A percentile compares a stretch with the other conserved stretches of the same genome.
Evolutionary conservation across 306 rosid species (phyloP).

Genomic region (Ormosia semicastrata): DNA sequence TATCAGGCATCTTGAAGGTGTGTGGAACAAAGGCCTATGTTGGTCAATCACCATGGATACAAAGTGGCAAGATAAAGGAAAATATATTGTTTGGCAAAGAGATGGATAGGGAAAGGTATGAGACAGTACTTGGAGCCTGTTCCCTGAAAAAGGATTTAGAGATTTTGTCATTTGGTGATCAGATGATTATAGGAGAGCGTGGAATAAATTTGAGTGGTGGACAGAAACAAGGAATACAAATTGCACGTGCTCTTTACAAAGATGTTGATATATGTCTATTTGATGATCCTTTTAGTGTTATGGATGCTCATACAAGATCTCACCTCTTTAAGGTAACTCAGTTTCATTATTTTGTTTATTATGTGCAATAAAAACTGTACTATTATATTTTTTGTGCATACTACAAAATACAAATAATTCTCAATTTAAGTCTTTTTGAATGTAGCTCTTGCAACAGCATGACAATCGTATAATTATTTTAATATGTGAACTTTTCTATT

Average conservation of each 20-base stretch:
- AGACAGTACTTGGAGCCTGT: constrained; percentile 79
- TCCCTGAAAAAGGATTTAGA: constrained; percentile 79
- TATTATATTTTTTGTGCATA: background rate
- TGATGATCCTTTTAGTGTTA: constrained; percentile 94
- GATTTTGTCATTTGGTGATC: constrained; percentile 77
- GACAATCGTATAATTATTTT: background rate
- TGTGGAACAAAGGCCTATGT: constrained; percentile 91
- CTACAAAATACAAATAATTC: background rate
- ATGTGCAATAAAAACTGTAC: background rate
- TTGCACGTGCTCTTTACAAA: constrained; percentile 82
- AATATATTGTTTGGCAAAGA: constrained; percentile 72
- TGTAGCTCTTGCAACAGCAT: background rate
- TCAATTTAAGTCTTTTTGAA: background rate
- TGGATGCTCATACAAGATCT: constrained; percentile 95
- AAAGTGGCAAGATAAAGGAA: constrained; percentile 81
- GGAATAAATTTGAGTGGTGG: constrained; percentile 98
- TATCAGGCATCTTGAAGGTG: constrained; percentile 60
- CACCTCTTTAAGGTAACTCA: constrained; percentile 74
- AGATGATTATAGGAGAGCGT: constrained; percentile 83
- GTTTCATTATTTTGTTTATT: background rate
- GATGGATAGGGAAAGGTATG: constrained; percentile 77
- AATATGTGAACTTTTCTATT: background rate
- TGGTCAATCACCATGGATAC: constrained; percentile 95
- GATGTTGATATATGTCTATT: constrained; percentile 85
- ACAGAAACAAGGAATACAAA: constrained; percentile 88